Conservation (phyloP, 306 rosid genomes). For the Cicer pinnatifidum region DNA sequence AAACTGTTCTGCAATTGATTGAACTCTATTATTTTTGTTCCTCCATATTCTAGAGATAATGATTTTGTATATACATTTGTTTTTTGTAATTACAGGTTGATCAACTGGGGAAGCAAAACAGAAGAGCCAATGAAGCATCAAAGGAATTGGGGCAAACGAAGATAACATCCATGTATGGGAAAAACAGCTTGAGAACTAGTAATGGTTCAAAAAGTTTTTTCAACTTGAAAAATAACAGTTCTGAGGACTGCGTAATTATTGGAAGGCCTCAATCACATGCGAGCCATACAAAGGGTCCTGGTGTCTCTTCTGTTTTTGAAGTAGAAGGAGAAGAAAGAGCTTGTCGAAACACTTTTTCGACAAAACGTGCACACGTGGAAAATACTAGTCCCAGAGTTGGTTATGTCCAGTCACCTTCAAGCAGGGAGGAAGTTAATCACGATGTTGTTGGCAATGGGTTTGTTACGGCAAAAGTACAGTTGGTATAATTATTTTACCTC, state of each 20-base stretch:
- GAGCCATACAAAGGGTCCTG: slow-evolving; percentile 51
- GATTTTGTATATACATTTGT: not conserved
- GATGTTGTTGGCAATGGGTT: slow-evolving; percentile 63
- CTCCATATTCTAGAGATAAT: slow-evolving; percentile 13
- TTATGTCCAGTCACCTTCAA: slow-evolving; percentile 59
- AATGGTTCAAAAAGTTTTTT: slow-evolving; percentile 49
- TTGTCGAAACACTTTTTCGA: slow-evolving; percentile 49
- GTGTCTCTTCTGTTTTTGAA: slow-evolving; percentile 50
- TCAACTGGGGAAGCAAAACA: slow-evolving; percentile 54
- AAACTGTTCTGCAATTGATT: not conserved
- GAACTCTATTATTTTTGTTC: not conserved
- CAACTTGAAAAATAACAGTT: slow-evolving; percentile 51
- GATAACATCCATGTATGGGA: slow-evolving; percentile 56
- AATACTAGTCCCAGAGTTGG: slow-evolving; percentile 58
- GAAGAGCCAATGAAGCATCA: slow-evolving; percentile 45
- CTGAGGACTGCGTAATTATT: slow-evolving; percentile 58
- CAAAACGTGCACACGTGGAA: slow-evolving; percentile 72
- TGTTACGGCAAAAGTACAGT: slow-evolving; percentile 55
- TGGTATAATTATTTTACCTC: slow-evolving; percentile 40
- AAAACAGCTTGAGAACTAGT: slow-evolving; percentile 47
- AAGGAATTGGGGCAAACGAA: slow-evolving; percentile 62
- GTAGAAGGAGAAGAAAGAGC: slow-evolving; percentile 67
- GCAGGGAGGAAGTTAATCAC: slow-evolving; percentile 59
- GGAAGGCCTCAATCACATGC: slow-evolving; percentile 55
- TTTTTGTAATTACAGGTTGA: slow-evolving; percentile 51